Evolutionary conservation across 441 rosid genomes (phyloP).

Genomic region (Capsella rubella): DNA sequence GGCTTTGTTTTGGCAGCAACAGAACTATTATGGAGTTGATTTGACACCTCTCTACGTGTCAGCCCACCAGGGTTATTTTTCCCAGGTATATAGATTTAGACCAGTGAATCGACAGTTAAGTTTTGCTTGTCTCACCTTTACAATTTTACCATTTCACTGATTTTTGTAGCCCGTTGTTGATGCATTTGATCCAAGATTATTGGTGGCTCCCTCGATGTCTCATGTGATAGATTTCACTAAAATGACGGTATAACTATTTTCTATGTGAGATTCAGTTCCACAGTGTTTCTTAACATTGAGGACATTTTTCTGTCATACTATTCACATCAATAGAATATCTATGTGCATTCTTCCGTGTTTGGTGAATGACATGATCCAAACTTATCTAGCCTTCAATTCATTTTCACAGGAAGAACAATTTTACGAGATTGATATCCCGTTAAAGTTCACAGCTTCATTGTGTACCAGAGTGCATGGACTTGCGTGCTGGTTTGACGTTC

Average conservation of each 20-base stretch:
- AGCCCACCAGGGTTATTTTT: slow-evolving; percentile 91
- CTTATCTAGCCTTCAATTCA: slow-evolving; percentile 2
- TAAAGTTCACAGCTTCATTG: slow-evolving; percentile 77
- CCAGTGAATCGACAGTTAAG: slow-evolving; percentile 3
- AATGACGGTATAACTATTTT: slow-evolving; percentile 62
- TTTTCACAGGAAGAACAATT: slow-evolving; percentile 81
- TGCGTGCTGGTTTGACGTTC: slow-evolving; percentile 97
- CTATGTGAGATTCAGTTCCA: neutral
- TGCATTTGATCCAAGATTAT: slow-evolving; percentile 96
- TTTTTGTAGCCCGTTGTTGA: slow-evolving; percentile 89
- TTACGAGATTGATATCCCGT: slow-evolving; percentile 84
- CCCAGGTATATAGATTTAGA: slow-evolving; percentile 66
- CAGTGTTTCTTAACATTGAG: neutral
- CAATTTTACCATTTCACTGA: neutral
- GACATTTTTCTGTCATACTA: slow-evolving; percentile 4
- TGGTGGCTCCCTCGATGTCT: slow-evolving; percentile 79
- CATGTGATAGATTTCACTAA: slow-evolving; percentile 75
- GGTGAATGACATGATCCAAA: slow-evolving; percentile 20
- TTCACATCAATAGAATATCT: neutral
- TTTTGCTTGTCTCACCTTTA: slow-evolving; percentile 8
- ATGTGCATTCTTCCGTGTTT: neutral
- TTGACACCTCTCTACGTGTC: slow-evolving; percentile 78
- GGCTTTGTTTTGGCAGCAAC: slow-evolving; percentile 99
- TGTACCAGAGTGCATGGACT: slow-evolving; percentile 93
- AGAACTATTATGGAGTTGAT: slow-evolving; percentile 87